These are phyloP conservation scores for Trichoderma koningiopsis DNA, from an alignment of 2,329 filamentous ascomycete genomes.

Conservation along the genomic window DNA sequence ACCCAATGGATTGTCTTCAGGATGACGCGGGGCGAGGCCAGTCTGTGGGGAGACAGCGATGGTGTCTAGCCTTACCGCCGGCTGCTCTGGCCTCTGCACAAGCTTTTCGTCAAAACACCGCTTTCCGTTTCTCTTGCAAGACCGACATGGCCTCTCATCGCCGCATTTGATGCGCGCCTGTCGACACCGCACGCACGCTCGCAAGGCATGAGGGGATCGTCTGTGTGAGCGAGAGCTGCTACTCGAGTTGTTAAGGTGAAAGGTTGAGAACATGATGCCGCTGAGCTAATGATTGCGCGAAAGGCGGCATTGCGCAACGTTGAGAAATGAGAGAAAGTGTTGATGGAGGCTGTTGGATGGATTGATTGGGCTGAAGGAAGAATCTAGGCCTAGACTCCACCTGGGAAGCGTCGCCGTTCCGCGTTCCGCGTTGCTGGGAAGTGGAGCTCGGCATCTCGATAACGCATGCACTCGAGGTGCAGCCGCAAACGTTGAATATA, in stretches of 20 bases:
- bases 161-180: not conserved
- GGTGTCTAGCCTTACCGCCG: not conserved
- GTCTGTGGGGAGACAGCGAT: not conserved
- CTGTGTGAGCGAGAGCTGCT: not conserved
- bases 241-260: not conserved
- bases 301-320: not conserved
- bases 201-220: not conserved
- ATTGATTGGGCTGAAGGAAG: no score
- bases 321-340: not conserved
- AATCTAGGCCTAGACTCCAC: not conserved
- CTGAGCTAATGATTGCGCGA: no score
- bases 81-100: not conserved
- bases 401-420: not conserved
- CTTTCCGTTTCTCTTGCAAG: not conserved
- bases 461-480: not conserved
- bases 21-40: not conserved
- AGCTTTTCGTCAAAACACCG: not conserved
- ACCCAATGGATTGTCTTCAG: not conserved
- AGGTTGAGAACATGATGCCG: not conserved
- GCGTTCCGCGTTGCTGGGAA: not conserved
- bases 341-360: not conserved
- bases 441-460: not conserved
- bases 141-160: not conserved
- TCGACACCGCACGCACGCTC: not conserved
- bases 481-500: no score